Conservation (phyloP, 441 rosid species). For the Adansonia grandidieri region DNA sequence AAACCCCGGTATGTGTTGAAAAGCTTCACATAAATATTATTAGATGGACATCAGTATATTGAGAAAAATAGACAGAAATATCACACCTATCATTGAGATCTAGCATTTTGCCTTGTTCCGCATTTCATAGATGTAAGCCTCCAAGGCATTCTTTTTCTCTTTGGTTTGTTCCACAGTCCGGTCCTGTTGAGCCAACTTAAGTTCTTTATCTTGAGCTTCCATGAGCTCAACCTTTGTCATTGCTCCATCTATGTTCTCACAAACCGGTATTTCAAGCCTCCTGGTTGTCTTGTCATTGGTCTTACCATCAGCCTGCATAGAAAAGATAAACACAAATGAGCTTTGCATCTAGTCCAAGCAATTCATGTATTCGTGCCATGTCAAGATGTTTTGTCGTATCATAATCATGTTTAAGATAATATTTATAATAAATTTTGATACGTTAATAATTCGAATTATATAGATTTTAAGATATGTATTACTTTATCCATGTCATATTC, state of each 20-base stretch:
- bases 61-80: neutral
- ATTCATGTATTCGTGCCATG: too few species aligned
- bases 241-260: constrained; percentile 48
- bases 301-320: constrained; percentile 36
- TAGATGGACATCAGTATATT: constrained; percentile 44
- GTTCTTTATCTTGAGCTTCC: constrained; percentile 57
- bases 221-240: constrained; percentile 56
- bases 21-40: constrained; percentile 39
- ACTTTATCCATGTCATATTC: too few species aligned
- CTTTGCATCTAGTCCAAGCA: neutral
- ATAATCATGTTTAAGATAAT: too few species aligned
- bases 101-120: constrained; percentile 55
- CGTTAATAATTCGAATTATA: too few species aligned
- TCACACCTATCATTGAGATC: neutral
- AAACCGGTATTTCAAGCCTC: constrained; percentile 58
- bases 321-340: neutral
- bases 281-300: constrained; percentile 33
- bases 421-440: too few species aligned
- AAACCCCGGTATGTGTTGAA: constrained; percentile 53
- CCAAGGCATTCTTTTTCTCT: constrained; percentile 69
- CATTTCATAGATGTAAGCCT: constrained; percentile 72
- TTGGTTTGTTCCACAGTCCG: constrained; percentile 64
- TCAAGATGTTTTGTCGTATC: too few species aligned
- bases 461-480: too few species aligned
- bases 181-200: constrained; percentile 61